These are phyloP conservation scores for Plectosphaerella plurivora DNA, from an alignment of 2,329 filamentous ascomycete species.

Conservation along the genomic window DNA sequence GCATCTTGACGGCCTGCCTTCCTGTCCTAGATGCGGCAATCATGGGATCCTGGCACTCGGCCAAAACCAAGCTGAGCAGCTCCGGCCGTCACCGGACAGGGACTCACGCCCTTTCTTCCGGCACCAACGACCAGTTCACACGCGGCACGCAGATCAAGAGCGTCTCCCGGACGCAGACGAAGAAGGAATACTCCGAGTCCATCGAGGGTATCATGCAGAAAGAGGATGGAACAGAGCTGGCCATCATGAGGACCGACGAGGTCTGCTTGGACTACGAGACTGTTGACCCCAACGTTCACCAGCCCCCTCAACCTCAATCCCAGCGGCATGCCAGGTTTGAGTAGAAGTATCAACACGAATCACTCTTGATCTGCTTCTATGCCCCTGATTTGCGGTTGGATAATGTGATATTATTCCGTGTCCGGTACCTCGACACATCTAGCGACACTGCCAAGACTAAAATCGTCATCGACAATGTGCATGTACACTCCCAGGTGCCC, in stretches of 20 bases:
- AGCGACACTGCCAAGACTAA: conserved; percentile 6
- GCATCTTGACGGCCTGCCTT: conserved; percentile 20
- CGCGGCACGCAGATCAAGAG: conserved; percentile 2
- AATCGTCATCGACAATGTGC: conserved; percentile 7
- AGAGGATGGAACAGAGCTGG: conserved; percentile 5
- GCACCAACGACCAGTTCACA: not conserved
- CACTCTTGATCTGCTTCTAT: too few species aligned
- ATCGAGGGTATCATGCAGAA: conserved; percentile 4
- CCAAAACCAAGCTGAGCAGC: conserved; percentile 3
- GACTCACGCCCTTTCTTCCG: not conserved
- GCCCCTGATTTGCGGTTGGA: too few species aligned
- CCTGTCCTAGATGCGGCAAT: conserved; percentile 19
- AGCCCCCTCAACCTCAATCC: too few species aligned
- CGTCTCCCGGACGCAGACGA: not conserved
- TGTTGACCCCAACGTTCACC: not conserved
- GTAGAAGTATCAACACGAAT: too few species aligned
- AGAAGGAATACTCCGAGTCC: conserved; percentile 2
- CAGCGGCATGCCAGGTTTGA: too few species aligned
- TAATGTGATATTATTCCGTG: too few species aligned
- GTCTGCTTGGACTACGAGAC: not conserved
- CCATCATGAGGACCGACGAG: conserved; percentile 1
- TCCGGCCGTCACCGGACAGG: not conserved
- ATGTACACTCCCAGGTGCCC: conserved; percentile 1
- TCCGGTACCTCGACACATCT: too few species aligned
- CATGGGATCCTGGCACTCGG: conserved; percentile 8